Conservation (phyloP, 2,329 filamentous ascomycete species). For the Verticillium longisporum region DNA sequence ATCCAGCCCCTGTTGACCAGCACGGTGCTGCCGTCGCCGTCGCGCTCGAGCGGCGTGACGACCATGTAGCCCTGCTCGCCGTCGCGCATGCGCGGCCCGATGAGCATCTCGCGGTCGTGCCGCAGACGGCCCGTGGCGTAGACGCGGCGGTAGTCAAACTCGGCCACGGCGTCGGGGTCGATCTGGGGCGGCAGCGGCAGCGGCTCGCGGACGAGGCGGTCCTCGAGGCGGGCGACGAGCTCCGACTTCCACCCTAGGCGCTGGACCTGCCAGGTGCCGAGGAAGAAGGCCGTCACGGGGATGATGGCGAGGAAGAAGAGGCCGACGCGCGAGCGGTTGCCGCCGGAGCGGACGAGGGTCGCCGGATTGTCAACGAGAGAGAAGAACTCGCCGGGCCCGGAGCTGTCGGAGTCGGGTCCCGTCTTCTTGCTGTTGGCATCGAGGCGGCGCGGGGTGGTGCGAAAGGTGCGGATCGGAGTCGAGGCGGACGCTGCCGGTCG, state of each 20-base stretch:
- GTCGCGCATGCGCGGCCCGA: constrained; percentile 83
- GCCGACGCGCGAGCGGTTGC: constrained; percentile 62
- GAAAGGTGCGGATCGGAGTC: constrained; percentile 5
- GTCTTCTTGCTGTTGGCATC: constrained; percentile 31
- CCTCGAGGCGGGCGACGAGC: constrained; percentile 83
- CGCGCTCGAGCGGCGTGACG: constrained; percentile 79
- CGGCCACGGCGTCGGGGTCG: constrained; percentile 71
- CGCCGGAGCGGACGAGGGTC: constrained; percentile 67
- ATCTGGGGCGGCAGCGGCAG: constrained; percentile 78
- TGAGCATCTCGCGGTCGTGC: constrained; percentile 93
- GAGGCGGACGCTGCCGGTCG: background rate
- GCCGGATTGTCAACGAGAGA: constrained; percentile 86
- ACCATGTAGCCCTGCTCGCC: constrained; percentile 89
- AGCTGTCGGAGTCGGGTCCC: constrained; percentile 35
- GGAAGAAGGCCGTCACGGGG: constrained; percentile 79
- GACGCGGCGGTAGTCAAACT: constrained; percentile 90
- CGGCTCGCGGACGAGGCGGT: constrained; percentile 79
- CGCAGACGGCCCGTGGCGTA: constrained; percentile 65
- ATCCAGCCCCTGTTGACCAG: constrained; percentile 93
- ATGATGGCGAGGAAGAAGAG: constrained; percentile 80
- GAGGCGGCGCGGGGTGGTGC: constrained; percentile 11
- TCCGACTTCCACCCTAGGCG: constrained; percentile 92
- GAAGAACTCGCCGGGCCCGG: constrained; percentile 66
- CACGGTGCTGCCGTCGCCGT: constrained; percentile 56
- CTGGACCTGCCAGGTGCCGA: constrained; percentile 94